phyloP scores from a whole-genome alignment of 1,139 yeast species.

The Debaryomyces fabryi region DNA sequence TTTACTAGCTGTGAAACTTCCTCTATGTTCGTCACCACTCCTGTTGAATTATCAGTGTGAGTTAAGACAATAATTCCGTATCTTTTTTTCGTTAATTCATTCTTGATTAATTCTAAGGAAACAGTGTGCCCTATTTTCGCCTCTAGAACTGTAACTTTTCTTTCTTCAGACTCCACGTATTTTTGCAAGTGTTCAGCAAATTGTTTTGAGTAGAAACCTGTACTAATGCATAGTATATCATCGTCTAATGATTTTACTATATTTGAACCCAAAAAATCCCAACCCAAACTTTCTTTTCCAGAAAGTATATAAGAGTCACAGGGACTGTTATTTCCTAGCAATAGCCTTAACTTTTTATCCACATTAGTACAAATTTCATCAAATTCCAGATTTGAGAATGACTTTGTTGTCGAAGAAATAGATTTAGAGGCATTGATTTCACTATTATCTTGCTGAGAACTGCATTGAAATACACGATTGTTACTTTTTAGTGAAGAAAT shows the following conservation, averaged over 20 bases:
- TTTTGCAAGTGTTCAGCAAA: constrained; percentile 8
- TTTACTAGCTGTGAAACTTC: constrained; percentile 10
- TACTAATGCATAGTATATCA: constrained; percentile 11
- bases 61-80: constrained; percentile 12
- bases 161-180: constrained; percentile 7
- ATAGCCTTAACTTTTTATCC: constrained; percentile 5
- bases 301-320: constrained; percentile 9
- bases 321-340: constrained; percentile 9
- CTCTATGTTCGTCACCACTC: constrained; percentile 14
- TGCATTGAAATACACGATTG: neutral
- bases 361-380: constrained; percentile 7
- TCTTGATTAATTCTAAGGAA: constrained; percentile 5
- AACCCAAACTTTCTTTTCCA: constrained; percentile 11
- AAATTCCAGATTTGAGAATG: constrained; percentile 10
- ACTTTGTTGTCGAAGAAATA: constrained; percentile 6
- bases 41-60: constrained; percentile 16
- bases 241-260: constrained; percentile 5
- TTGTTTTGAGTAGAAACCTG: constrained; percentile 10
- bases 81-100: constrained; percentile 3
- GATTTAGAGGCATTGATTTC: neutral
- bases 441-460: neutral
- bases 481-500: neutral
- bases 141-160: constrained; percentile 8
- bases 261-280: constrained; percentile 12
- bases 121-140: constrained; percentile 9